phyloP scores from a whole-genome alignment of 495 filamentous ascomycete genomes.

The Penicillium malachiteum region DNA sequence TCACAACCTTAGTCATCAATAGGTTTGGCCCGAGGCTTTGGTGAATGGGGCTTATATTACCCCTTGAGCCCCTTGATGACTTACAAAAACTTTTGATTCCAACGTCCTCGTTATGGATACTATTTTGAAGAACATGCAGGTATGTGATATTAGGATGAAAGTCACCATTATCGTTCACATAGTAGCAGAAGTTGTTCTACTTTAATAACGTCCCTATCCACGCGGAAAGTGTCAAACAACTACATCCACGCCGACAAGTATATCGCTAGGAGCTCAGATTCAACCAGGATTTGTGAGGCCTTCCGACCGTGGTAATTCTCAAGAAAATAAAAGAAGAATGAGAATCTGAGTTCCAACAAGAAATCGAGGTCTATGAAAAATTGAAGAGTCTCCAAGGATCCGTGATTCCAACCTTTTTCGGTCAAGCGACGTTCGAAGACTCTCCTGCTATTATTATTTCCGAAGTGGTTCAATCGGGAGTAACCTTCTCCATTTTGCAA shows the following conservation, averaged over 20 bases:
- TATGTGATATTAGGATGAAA: too few species aligned
- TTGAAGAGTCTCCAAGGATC: conserved; percentile 8
- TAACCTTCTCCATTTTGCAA: conserved; percentile 3
- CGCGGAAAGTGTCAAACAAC: conserved; percentile 1
- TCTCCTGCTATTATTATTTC: conserved; percentile 4
- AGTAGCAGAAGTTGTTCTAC: conserved; percentile 1
- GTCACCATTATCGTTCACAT: too few species aligned
- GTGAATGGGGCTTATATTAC: too few species aligned
- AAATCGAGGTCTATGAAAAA: conserved; percentile 4
- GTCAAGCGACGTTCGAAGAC: conserved; percentile 1
- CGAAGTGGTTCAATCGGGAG: conserved; percentile 6
- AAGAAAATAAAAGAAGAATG: conserved; percentile 5
- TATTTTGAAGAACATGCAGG: too few species aligned
- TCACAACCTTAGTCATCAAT: too few species aligned
- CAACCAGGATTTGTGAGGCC: conserved; percentile 1
- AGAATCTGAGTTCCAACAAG: conserved; percentile 4
- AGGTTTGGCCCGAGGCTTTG: too few species aligned
- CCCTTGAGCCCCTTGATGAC: too few species aligned
- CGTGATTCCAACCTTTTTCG: neutral
- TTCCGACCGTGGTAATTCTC: conserved; percentile 4
- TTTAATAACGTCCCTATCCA: conserved; percentile 1
- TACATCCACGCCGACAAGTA: conserved; percentile 3
- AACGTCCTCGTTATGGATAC: too few species aligned
- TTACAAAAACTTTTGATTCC: too few species aligned
- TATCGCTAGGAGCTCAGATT: neutral